These are phyloP conservation scores for Diaporthe sp. DNA, from an alignment of 2,329 filamentous ascomycete species.

Conservation along the genomic window DNA sequence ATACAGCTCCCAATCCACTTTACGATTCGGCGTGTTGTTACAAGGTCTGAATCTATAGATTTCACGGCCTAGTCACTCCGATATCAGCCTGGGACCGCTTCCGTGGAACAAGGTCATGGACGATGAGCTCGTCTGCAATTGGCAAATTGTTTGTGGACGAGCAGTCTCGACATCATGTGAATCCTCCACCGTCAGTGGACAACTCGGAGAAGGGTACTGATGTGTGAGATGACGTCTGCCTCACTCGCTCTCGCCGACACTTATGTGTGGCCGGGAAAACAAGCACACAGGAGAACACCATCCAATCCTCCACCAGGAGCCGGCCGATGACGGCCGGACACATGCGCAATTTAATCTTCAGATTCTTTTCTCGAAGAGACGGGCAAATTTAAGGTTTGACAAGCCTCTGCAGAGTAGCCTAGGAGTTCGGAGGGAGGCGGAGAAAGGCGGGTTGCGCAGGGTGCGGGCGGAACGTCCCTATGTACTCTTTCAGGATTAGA, in stretches of 20 bases:
- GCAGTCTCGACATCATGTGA: not conserved
- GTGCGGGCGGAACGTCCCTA: not conserved
- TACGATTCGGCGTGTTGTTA: not conserved
- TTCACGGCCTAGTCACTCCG: no score
- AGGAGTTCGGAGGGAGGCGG: not conserved
- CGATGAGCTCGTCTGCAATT: not conserved
- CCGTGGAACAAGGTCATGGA: no score
- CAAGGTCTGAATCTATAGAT: no score
- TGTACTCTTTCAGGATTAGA: slow-evolving; percentile 9
- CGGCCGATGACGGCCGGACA: not conserved
- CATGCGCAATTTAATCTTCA: no score
- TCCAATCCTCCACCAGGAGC: not conserved
- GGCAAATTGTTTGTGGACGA: not conserved
- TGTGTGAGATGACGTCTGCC: not conserved
- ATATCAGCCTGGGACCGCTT: not conserved
- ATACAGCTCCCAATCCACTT: not conserved
- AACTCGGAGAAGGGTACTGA: not conserved
- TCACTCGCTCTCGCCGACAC: not conserved
- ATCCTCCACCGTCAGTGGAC: not conserved
- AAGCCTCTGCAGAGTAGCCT: not conserved
- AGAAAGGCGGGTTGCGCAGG: not conserved
- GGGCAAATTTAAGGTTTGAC: not conserved
- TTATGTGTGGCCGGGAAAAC: no score
- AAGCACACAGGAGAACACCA: not conserved
- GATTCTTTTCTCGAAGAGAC: no score